These are phyloP conservation scores for Tricholoma sp. DNA, from an alignment of 768 basidiomycete genomes.

Conservation along the genomic window DNA sequence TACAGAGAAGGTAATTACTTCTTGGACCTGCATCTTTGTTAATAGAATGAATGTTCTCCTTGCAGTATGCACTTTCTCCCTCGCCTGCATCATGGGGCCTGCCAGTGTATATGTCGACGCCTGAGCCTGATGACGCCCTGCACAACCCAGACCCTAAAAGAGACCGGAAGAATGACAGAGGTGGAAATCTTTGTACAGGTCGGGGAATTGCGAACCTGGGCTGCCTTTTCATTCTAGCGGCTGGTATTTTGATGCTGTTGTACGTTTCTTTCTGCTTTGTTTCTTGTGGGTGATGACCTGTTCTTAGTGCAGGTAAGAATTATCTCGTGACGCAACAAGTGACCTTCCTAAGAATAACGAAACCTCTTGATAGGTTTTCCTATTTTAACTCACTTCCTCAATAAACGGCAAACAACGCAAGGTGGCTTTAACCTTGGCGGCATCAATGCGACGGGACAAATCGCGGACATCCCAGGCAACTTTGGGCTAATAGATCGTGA, in stretches of 20 bases:
- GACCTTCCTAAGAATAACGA: constrained; percentile 6
- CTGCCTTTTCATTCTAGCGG: constrained; percentile 54
- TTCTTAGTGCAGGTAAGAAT: constrained; percentile 33
- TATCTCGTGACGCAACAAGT: not conserved
- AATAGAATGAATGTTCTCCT: not conserved
- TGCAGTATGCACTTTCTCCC: constrained; percentile 34
- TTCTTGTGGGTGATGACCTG: not conserved
- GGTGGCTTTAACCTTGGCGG: constrained; percentile 74
- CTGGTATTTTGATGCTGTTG: constrained; percentile 49
- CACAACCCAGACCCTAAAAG: constrained; percentile 59
- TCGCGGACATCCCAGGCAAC: constrained; percentile 53
- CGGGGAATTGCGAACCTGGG: constrained; percentile 66
- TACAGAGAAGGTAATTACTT: constrained; percentile 23
- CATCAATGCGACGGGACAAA: constrained; percentile 69
- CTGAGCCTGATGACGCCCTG: constrained; percentile 60
- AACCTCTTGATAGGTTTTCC: constrained; percentile 38
- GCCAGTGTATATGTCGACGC: constrained; percentile 33
- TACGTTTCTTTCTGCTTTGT: constrained; percentile 27
- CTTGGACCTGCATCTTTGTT: not conserved
- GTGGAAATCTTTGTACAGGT: constrained; percentile 54
- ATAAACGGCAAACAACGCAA: constrained; percentile 35
- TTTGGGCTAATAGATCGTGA: constrained; percentile 71
- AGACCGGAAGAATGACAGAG: constrained; percentile 47
- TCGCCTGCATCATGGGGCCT: constrained; percentile 47
- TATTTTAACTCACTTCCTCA: constrained; percentile 39